Percentiles rank a stretch among this genome's conserved stretches.
phyloP scores from a whole-genome alignment of 2,329 filamentous ascomycete genomes.

The Verticillium alfalfae region DNA sequence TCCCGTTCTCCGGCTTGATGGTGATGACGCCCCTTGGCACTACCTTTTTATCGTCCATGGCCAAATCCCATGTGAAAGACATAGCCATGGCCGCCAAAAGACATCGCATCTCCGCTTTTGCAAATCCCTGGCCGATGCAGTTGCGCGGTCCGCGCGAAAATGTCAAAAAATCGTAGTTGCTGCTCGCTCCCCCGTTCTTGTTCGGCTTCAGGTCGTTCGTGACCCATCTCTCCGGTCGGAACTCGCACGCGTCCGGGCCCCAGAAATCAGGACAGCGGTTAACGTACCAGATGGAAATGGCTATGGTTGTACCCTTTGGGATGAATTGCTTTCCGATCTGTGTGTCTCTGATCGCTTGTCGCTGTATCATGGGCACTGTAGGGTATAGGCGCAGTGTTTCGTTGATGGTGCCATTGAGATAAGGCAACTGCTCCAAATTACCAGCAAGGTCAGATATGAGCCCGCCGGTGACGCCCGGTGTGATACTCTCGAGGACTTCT shows the following conservation, averaged over 20 bases:
- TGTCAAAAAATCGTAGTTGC: conserved; percentile 69
- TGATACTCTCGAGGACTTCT: conserved; percentile 51
- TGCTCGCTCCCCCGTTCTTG: conserved; percentile 63
- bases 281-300: conserved; percentile 55
- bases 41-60: conserved; percentile 54
- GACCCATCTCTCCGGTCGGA: conserved; percentile 72
- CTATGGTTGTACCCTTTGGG: conserved; percentile 58
- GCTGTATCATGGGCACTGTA: conserved; percentile 60
- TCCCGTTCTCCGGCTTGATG: conserved; percentile 58
- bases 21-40: conserved; percentile 61
- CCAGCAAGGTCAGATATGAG: conserved; percentile 30
- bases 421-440: conserved; percentile 58
- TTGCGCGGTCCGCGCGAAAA: conserved; percentile 67
- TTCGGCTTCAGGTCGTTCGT: conserved; percentile 58
- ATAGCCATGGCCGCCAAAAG: conserved; percentile 63
- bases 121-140: conserved; percentile 69
- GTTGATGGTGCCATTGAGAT: conserved; percentile 63
- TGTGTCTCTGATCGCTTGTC: conserved; percentile 51
- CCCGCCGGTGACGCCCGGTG: conserved; percentile 4
- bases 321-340: conserved; percentile 53
- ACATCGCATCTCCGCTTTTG: conserved; percentile 69
- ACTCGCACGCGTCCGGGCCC: conserved; percentile 66
- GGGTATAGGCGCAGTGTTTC: conserved; percentile 65
- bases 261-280: conserved; percentile 72
- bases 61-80: conserved; percentile 51